Evolutionary conservation across 106 monocot species (phyloP).

Genomic region (Ottelia alismoides): DNA sequence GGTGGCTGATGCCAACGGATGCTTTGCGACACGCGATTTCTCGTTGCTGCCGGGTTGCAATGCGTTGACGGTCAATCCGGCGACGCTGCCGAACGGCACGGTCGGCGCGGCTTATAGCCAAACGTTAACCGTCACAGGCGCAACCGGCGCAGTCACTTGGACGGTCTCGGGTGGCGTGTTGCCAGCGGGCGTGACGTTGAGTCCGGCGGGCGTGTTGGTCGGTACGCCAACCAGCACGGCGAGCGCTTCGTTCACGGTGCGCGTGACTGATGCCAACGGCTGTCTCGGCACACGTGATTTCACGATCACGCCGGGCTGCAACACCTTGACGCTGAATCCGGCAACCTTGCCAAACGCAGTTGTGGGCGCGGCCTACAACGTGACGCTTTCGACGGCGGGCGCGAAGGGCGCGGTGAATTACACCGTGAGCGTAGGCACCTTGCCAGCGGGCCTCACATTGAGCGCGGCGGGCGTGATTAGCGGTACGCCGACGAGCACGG

Average conservation of each 20-base stretch:
- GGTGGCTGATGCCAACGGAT: background rate
- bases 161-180: background rate
- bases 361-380: background rate
- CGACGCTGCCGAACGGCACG: background rate
- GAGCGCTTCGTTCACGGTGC: background rate
- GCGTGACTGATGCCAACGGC: background rate
- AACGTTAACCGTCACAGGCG: background rate
- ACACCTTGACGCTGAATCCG: background rate
- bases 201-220: background rate
- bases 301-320: too few relatives aligned
- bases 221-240: background rate
- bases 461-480: too few relatives aligned
- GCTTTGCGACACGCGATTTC: background rate
- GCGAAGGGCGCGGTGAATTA: background rate
- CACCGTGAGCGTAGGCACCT: background rate
- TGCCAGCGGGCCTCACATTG: background rate
- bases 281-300: background rate
- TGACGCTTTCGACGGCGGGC: background rate
- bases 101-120: background rate
- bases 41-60: background rate
- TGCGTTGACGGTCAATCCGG: background rate
- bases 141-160: too few relatives aligned
- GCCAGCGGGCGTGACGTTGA: background rate
- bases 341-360: background rate
- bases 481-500: background rate